These are phyloP conservation scores for Cymbopogon flexuosus DNA, from an alignment of 202 grass and related monocot species.

Conservation along the genomic window DNA sequence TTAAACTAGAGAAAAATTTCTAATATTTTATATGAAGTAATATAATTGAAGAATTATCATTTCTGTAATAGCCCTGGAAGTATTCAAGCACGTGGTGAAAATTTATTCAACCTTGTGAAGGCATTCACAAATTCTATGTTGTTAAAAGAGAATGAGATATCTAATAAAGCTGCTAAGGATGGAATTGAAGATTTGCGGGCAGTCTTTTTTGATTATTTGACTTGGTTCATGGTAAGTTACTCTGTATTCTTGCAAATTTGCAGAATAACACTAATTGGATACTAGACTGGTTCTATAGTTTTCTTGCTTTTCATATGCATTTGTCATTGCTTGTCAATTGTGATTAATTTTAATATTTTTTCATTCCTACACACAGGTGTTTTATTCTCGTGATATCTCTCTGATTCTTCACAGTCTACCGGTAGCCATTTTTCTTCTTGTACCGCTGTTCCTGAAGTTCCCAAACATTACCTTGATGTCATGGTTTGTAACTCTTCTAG, in stretches of 20 bases:
- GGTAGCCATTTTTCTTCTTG: constrained; percentile 55
- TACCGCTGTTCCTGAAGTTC: constrained; percentile 62
- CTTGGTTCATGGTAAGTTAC: constrained; percentile 89
- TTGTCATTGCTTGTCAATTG: constrained; percentile 28
- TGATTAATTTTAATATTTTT: constrained; percentile 23
- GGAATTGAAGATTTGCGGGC: constrained; percentile 44
- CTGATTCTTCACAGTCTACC: constrained; percentile 76
- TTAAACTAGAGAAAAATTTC: constrained; percentile 25
- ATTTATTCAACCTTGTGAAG: constrained; percentile 78
- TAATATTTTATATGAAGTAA: constrained; percentile 20
- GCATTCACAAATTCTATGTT: constrained; percentile 81
- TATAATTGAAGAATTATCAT: constrained; percentile 12
- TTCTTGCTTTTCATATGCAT: constrained; percentile 11
- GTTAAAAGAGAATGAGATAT: constrained; percentile 44
- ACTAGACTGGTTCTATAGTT: not conserved
- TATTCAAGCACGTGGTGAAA: constrained; percentile 97
- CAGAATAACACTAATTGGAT: not conserved
- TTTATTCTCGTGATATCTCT: constrained; percentile 73
- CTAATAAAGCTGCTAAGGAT: constrained; percentile 33
- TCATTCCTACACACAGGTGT: constrained; percentile 57
- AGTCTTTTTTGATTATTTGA: constrained; percentile 94
- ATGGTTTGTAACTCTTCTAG: constrained; percentile 48
- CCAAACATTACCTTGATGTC: constrained; percentile 51
- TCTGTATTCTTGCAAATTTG: constrained; percentile 34
- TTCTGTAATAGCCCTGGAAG: constrained; percentile 83